Evolutionary conservation across 768 basidiomycete species (phyloP).

Genomic region (Myochromella boudieri): DNA sequence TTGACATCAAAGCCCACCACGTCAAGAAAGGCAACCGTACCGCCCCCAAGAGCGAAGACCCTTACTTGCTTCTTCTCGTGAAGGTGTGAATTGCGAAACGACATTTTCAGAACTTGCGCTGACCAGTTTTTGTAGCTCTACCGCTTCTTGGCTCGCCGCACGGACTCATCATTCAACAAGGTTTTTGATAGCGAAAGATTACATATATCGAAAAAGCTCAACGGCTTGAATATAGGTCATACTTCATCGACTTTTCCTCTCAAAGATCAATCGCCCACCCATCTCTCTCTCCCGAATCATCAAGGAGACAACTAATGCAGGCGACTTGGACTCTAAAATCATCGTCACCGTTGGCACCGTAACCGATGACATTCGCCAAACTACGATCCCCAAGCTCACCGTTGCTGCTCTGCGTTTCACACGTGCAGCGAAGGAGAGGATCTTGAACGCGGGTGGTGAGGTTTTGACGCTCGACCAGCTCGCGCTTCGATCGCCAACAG

Average conservation of each 20-base stretch:
- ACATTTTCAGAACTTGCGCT: constrained; percentile 10
- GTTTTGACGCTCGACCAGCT: constrained; percentile 95
- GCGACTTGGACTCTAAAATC: constrained; percentile 75
- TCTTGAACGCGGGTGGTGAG: constrained; percentile 95
- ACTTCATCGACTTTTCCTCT: constrained; percentile 95
- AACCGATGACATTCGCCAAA: constrained; percentile 92
- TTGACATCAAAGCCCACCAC: constrained; percentile 95
- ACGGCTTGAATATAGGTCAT: constrained; percentile 56
- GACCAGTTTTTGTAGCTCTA: constrained; percentile 68
- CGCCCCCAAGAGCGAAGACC: constrained; percentile 98
- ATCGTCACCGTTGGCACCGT: constrained; percentile 90
- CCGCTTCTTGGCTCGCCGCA: constrained; percentile 97
- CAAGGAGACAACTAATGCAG: constrained; percentile 70
- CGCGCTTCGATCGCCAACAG: constrained; percentile 90
- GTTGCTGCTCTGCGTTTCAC: constrained; percentile 97
- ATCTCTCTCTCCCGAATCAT: constrained; percentile 91
- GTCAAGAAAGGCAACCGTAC: constrained; percentile 96
- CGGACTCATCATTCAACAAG: constrained; percentile 96
- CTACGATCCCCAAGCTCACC: constrained; percentile 84
- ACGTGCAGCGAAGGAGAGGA: constrained; percentile 88
- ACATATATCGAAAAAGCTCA: constrained; percentile 17
- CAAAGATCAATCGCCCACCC: constrained; percentile 96
- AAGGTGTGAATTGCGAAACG: constrained; percentile 58
- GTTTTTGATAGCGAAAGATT: constrained; percentile 31
- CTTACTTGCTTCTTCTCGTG: constrained; percentile 96